These are phyloP conservation scores for Colletotrichum sp. DNA, from an alignment of 2,329 filamentous ascomycete species.

Conservation along the genomic window DNA sequence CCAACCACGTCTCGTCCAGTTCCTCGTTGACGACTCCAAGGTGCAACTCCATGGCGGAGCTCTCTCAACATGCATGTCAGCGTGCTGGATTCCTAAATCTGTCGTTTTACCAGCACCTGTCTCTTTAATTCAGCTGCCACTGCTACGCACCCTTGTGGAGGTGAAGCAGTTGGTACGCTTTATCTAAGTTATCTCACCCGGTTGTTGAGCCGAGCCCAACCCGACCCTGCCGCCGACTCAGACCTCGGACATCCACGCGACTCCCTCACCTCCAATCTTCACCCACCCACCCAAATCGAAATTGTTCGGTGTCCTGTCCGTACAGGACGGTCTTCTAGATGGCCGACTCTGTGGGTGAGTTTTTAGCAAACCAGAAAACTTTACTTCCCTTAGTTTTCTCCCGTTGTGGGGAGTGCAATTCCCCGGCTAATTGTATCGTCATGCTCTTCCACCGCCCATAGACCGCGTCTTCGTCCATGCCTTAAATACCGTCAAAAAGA, in stretches of 20 bases:
- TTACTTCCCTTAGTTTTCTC: not conserved
- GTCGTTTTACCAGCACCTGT: conserved; percentile 6
- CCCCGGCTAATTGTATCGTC: conserved; percentile 17
- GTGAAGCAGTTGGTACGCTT: not conserved
- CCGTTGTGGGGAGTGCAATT: conserved; percentile 26
- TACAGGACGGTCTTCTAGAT: conserved; percentile 27
- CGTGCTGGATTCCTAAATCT: conserved; percentile 5
- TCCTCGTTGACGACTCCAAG: not conserved
- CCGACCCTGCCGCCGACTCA: conserved; percentile 8
- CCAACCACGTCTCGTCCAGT: not conserved
- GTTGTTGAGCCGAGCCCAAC: conserved; percentile 11
- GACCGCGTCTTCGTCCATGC: conserved; percentile 99
- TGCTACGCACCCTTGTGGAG: not conserved
- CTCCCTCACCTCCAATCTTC: not conserved
- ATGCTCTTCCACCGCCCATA: conserved; percentile 40
- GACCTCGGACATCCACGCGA: conserved; percentile 9
- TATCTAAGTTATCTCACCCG: conserved; percentile 8
- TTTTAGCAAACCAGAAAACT: conserved; percentile 14
- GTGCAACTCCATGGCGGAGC: conserved; percentile 13
- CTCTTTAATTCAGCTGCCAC: not conserved
- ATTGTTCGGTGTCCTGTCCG: not conserved
- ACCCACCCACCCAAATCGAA: not conserved
- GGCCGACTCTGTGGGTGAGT: conserved; percentile 44
- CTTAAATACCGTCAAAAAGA: conserved; percentile 97
- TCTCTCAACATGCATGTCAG: conserved; percentile 17